Conservation (phyloP, 1,139 yeast species). For the Hemisphaericaspora subhashii region DNA sequence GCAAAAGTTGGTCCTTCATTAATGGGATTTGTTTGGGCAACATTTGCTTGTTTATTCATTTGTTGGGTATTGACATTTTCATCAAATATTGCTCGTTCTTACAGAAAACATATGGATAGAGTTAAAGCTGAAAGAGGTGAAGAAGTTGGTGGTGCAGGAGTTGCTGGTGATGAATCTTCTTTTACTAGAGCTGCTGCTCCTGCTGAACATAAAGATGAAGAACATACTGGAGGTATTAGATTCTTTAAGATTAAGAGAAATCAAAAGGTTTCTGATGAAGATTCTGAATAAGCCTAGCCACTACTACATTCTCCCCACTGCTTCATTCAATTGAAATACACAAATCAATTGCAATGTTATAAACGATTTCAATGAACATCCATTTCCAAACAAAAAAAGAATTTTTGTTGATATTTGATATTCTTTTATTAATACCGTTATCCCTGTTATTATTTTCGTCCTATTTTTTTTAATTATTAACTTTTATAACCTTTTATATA, state of each 20-base stretch:
- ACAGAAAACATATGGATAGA: conserved; percentile 43
- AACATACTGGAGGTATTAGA: conserved; percentile 62
- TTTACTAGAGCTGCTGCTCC: conserved; percentile 41
- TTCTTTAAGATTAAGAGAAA: conserved; percentile 77
- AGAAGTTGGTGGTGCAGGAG: conserved; percentile 15
- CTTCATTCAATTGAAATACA: no score
- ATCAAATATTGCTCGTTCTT: conserved; percentile 48
- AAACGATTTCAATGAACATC: no score
- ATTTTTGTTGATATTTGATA: no score
- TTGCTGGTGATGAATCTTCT: conserved; percentile 43
- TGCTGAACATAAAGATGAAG: conserved; percentile 33
- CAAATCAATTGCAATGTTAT: no score
- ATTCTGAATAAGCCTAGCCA: conserved; percentile 63
- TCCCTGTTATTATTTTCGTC: no score
- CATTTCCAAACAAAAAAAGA: no score
- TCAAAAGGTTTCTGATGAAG: conserved; percentile 58
- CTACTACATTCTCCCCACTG: no score
- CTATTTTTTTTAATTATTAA: no score
- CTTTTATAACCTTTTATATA: no score
- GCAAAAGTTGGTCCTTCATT: conserved; percentile 57
- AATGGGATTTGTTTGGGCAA: conserved; percentile 70
- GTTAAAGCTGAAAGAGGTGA: conserved; percentile 27
- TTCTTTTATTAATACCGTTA: no score
- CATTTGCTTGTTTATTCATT: conserved; percentile 53
- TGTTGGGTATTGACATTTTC: conserved; percentile 58